Conservation (phyloP, 768 basidiomycete genomes). For the Termitomyces sp. region DNA sequence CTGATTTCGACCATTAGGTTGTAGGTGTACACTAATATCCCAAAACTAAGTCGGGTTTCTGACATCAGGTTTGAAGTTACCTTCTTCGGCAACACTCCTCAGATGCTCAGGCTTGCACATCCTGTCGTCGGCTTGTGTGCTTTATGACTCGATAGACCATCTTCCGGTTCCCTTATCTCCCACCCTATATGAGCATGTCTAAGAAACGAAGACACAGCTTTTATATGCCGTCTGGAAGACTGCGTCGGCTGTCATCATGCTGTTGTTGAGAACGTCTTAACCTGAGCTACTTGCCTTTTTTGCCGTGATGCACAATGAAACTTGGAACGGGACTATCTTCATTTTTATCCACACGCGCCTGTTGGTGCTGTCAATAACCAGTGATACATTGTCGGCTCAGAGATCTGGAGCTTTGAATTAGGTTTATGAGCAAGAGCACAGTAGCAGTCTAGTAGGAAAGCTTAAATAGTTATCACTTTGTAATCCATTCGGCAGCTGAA, state of each 20-base stretch:
- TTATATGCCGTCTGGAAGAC: background rate
- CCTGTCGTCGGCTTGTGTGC: background rate
- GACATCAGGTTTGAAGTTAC: background rate
- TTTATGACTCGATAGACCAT: background rate
- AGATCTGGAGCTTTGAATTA: background rate
- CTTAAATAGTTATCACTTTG: no score
- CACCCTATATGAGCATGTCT: background rate
- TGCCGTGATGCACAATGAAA: background rate
- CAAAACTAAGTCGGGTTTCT: background rate
- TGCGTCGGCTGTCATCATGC: background rate
- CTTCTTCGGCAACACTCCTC: background rate
- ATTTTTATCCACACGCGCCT: no score
- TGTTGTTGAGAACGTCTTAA: background rate
- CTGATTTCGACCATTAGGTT: no score
- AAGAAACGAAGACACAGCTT: background rate
- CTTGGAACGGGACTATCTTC: background rate
- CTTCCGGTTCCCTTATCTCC: background rate
- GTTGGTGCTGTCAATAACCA: no score
- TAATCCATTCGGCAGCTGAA: background rate
- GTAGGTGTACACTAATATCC: background rate
- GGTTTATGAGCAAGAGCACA: background rate
- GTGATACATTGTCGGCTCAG: background rate
- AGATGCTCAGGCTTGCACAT: background rate
- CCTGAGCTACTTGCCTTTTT: background rate
- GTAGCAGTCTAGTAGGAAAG: background rate